phyloP scores from a whole-genome alignment of 805 yeast species.

The Helenozyma baotianmanensis region DNA sequence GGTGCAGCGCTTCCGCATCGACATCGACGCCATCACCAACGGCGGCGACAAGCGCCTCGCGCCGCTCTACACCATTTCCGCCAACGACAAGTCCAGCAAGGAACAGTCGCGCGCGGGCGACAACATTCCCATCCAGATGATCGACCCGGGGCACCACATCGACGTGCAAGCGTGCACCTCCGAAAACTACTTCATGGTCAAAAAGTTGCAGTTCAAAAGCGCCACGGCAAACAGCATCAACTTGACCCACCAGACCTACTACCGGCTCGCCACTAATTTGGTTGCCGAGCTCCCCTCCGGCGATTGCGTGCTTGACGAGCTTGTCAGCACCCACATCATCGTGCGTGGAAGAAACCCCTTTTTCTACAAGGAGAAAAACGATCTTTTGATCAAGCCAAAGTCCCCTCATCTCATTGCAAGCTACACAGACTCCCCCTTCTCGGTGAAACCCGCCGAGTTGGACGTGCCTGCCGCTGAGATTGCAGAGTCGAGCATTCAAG shows the following conservation, averaged over 20 bases:
- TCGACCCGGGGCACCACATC: slow-evolving; percentile 7
- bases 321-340: slow-evolving; percentile 38
- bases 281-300: slow-evolving; percentile 10
- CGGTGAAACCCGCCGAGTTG: neutral
- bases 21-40: slow-evolving; percentile 33
- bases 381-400: slow-evolving; percentile 35
- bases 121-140: slow-evolving; percentile 3
- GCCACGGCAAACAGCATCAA: slow-evolving; percentile 53
- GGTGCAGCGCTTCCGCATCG: slow-evolving; percentile 28
- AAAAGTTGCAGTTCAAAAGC: slow-evolving; percentile 44
- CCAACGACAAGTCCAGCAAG: slow-evolving; percentile 15
- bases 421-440: neutral
- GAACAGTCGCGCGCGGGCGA: slow-evolving; percentile 7
- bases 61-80: slow-evolving; percentile 1
- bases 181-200: slow-evolving; percentile 31
- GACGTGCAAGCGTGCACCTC: slow-evolving; percentile 5
- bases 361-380: slow-evolving; percentile 52
- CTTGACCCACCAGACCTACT: slow-evolving; percentile 41
- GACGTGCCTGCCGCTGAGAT: neutral
- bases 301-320: slow-evolving; percentile 4
- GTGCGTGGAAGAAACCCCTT: slow-evolving; percentile 61
- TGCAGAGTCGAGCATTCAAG: neutral
- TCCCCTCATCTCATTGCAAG: slow-evolving; percentile 8
- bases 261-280: slow-evolving; percentile 18
- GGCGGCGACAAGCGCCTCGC: slow-evolving; percentile 26